phyloP scores from a whole-genome alignment of 2,329 filamentous ascomycete genomes.

The Sporothrix brunneoviolacea region DNA sequence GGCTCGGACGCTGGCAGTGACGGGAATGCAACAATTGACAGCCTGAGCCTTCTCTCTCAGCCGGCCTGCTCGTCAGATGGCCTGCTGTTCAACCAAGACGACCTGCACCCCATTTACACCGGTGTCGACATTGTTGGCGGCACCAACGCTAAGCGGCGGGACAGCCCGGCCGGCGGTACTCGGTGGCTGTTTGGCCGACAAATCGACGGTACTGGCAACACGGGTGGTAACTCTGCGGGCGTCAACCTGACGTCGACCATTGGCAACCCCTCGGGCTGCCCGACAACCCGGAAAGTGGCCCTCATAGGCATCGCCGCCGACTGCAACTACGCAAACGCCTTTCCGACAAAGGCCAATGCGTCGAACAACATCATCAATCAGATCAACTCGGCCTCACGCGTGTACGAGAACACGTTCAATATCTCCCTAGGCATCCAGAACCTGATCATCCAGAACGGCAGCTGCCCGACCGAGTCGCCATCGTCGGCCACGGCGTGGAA shows the following conservation, averaged over 20 bases:
- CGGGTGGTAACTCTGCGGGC: conserved; percentile 68
- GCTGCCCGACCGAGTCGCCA: conserved; percentile 62
- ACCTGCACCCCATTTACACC: conserved; percentile 61
- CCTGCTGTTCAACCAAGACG: conserved; percentile 71
- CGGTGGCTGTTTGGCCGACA: conserved; percentile 66
- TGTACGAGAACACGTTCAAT: conserved; percentile 91
- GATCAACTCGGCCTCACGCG: conserved; percentile 77
- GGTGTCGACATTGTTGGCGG: conserved; percentile 41
- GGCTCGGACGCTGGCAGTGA: conserved; percentile 25
- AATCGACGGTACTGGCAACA: conserved; percentile 53
- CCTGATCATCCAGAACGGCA: conserved; percentile 65
- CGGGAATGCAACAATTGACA: conserved; percentile 24
- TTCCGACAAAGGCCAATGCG: conserved; percentile 58
- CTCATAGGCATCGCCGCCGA: conserved; percentile 89
- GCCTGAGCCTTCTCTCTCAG: neutral
- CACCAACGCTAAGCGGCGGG: conserved; percentile 32
- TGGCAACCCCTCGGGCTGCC: conserved; percentile 77
- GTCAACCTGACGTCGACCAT: conserved; percentile 74
- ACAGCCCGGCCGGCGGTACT: conserved; percentile 35
- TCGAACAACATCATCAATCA: conserved; percentile 70
- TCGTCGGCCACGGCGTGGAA: conserved; percentile 75
- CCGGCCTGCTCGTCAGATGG: conserved; percentile 64
- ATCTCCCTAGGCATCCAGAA: conserved; percentile 88
- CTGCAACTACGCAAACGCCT: conserved; percentile 74
- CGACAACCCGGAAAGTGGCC: conserved; percentile 82